Percentiles rank a stretch among this genome's conserved stretches.
These are phyloP conservation scores for Mortierella sp. DNA, from an alignment of 371 early-diverging fungal species.

Conservation along the genomic window DNA sequence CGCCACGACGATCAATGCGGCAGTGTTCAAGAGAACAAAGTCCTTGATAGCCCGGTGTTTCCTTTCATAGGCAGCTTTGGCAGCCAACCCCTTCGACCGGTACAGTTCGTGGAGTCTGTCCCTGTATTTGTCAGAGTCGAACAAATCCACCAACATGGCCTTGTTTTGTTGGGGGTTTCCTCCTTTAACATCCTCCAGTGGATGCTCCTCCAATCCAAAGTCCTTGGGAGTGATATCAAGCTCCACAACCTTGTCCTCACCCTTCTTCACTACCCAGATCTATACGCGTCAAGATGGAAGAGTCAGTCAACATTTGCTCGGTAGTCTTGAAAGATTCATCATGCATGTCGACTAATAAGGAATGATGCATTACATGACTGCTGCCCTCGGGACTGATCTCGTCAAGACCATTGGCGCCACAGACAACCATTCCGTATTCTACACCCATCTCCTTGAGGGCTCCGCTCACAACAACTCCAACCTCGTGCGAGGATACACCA, in stretches of 20 bases:
- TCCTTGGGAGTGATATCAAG: slow-evolving; percentile 81
- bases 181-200: slow-evolving; percentile 81
- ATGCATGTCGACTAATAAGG: too few relatives aligned
- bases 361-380: slow-evolving; percentile 62
- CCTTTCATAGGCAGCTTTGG: too few relatives aligned
- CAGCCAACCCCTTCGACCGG: too few relatives aligned
- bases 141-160: slow-evolving; percentile 69
- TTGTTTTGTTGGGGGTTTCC: slow-evolving; percentile 84
- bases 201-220: slow-evolving; percentile 85
- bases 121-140: slow-evolving; percentile 68
- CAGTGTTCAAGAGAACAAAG: slow-evolving; percentile 92
- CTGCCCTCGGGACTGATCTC: slow-evolving; percentile 85
- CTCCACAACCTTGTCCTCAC: slow-evolving; percentile 67
- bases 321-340: too few relatives aligned
- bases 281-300: background rate
- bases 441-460: slow-evolving; percentile 82
- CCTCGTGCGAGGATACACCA: slow-evolving; percentile 84
- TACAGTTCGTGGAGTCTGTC: slow-evolving; percentile 56
- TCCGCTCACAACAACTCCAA: slow-evolving; percentile 89
- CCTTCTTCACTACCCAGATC: slow-evolving; percentile 75
- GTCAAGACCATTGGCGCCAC: slow-evolving; percentile 84
- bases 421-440: slow-evolving; percentile 83
- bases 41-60: slow-evolving; percentile 88
- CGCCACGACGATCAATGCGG: slow-evolving; percentile 85
- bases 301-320: background rate